Evolutionary conservation across 2,329 filamentous ascomycete genomes (phyloP), one percentile per base, ranked within the genome.

Genomic region (Zalaria obscura): DNA sequence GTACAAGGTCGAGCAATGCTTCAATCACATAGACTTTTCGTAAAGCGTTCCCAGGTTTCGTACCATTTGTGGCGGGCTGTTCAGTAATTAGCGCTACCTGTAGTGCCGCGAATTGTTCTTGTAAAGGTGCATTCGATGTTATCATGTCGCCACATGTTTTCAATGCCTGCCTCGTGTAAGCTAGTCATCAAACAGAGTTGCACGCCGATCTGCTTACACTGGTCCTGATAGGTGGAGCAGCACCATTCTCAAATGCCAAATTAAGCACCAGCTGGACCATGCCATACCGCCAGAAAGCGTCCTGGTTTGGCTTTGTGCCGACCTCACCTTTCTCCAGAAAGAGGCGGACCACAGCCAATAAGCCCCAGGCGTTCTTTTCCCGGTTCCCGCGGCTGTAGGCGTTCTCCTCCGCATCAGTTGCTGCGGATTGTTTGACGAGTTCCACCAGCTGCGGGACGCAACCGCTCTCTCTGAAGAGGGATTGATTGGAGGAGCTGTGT

Each of bases 281-380:
- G 6, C 83, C 83, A 58, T 85, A 78, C 48, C 87, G 81, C 72
- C 83, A 88, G 52, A 94, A 93, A 5, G 84, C 78, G 39, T 72
- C 70, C 60, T 96, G 91, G 53, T 96, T 98, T 48, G 83, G 77
- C 28, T 75, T 66, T 2, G 87, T 93, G 35, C 83, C 83, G 39
- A 79, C 68, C 28, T 85, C 85, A n/a, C 89, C 87, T 32, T 75
- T 72, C 5, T 82, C 75, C 25, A 98, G 68, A 56, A 98, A 95
- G 44, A 96, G 69, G 50, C 87, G 80, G 45, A 95, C 71, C 18
- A 98, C 80, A 33, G 83, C 84, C 38, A 96, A 67, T 35, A 95
- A 71, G 34, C 89, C 91, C 70, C 91, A 95, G 7, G 93, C 70
- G 55, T 95, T 96, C 56, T 91, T 86, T 43, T 91, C 88, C 80